Evolutionary conservation across 805 yeast species (phyloP).

Genomic region (Saturnispora galanensis): DNA sequence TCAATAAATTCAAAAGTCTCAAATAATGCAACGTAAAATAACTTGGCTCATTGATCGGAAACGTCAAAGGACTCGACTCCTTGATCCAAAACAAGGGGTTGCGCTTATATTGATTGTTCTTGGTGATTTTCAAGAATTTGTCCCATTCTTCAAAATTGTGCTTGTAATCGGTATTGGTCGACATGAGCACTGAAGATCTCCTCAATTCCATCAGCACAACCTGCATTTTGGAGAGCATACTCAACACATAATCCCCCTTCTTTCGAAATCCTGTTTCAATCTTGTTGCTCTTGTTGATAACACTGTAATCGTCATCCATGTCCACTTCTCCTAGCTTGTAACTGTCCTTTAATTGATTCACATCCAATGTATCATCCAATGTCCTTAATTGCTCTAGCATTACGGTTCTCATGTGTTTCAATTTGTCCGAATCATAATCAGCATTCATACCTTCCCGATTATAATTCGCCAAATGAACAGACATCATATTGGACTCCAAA

Average conservation of each 20-base stretch:
- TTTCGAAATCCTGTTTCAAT: slow-evolving; percentile 17
- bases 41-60: slow-evolving; percentile 60
- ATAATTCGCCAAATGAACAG: slow-evolving; percentile 18
- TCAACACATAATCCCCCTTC: slow-evolving; percentile 20
- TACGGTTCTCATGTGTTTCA: slow-evolving; percentile 6
- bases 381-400: slow-evolving; percentile 12
- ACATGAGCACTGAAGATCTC: slow-evolving; percentile 24
- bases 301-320: slow-evolving; percentile 4
- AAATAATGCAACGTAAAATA: slow-evolving; percentile 33
- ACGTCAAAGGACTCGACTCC: slow-evolving; percentile 55
- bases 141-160: slow-evolving; percentile 49
- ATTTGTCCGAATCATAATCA: slow-evolving; percentile 1
- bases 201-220: slow-evolving; percentile 25
- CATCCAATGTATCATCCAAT: slow-evolving; percentile 16
- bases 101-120: slow-evolving; percentile 14
- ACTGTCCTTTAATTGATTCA: slow-evolving; percentile 5
- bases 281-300: slow-evolving; percentile 6
- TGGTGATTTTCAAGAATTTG: slow-evolving; percentile 27
- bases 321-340: slow-evolving; percentile 7
- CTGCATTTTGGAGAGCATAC: slow-evolving; percentile 18
- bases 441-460: slow-evolving; percentile 16
- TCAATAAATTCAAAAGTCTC: slow-evolving; percentile 17
- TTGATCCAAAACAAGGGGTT: slow-evolving; percentile 50
- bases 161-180: slow-evolving; percentile 31
- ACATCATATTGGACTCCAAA: slow-evolving; percentile 10